Evolutionary conservation across 2,329 filamentous ascomycete genomes (phyloP).

Genomic region (Colletotrichum theobromicola): DNA sequence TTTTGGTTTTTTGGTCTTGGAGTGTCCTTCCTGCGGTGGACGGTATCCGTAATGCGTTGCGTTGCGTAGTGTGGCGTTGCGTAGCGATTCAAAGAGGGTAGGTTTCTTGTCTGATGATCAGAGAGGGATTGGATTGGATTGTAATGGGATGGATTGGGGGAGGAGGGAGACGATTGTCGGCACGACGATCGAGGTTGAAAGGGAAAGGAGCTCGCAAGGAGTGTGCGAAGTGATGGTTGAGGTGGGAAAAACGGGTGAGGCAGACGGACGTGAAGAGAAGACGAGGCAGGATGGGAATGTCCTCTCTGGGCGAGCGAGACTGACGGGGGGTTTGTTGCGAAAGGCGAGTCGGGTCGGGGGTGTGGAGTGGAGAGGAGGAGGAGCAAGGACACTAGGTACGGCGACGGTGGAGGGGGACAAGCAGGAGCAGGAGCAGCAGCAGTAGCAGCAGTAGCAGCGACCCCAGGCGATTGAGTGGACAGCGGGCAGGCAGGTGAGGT

Average conservation of each 20-base stretch:
- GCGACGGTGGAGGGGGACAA: conserved; percentile 8
- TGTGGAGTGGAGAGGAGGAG: conserved; percentile 14
- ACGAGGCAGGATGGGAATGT: conserved; percentile 23
- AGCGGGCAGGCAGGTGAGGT: not conserved
- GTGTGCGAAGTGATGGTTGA: conserved; percentile 22
- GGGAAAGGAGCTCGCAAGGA: conserved; percentile 24
- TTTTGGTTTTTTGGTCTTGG: conserved; percentile 15
- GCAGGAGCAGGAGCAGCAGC: not conserved
- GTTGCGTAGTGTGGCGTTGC: conserved; percentile 1
- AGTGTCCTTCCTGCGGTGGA: not conserved
- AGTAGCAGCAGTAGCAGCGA: not conserved
- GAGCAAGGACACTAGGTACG: not conserved
- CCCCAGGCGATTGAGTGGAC: not conserved
- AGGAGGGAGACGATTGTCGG: conserved; percentile 12
- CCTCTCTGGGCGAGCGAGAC: conserved; percentile 20
- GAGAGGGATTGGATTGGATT: conserved; percentile 17
- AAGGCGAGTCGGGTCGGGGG: conserved; percentile 20
- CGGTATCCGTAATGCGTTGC: not conserved
- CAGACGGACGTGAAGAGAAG: conserved; percentile 23
- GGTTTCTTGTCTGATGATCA: conserved; percentile 12
- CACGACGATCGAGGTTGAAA: conserved; percentile 21
- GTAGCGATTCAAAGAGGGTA: conserved; percentile 20
- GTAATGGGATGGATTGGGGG: conserved; percentile 10
- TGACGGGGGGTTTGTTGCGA: conserved; percentile 21
- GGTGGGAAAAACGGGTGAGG: conserved; percentile 23